Conservation (phyloP, 148 eudicot species). For the Dianthus caryophyllus region DNA sequence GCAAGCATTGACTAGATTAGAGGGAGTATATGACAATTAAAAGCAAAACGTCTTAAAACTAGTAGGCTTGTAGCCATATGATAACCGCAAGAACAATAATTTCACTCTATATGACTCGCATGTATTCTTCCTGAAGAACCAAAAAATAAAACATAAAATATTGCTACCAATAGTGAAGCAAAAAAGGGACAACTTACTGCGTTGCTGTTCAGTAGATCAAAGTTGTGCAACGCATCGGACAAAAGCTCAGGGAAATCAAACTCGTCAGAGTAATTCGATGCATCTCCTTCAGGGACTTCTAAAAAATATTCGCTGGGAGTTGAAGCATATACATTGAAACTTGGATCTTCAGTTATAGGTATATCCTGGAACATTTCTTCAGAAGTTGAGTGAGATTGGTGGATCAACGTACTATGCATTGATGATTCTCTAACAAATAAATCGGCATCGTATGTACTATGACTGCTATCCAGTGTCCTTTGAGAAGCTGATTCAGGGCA, state of each 20-base stretch:
- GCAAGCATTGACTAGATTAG: too few relatives aligned
- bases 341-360: slow-evolving; percentile 22
- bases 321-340: slow-evolving; percentile 8
- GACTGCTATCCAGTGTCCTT: slow-evolving; percentile 16
- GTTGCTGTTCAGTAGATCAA: slow-evolving; percentile 24
- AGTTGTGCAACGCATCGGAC: slow-evolving; percentile 20
- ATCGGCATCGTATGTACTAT: slow-evolving; percentile 10
- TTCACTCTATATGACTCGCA: neutral
- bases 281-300: slow-evolving; percentile 20
- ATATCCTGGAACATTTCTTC: slow-evolving; percentile 14
- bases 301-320: slow-evolving; percentile 13
- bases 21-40: neutral
- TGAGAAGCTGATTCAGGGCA: slow-evolving; percentile 32
- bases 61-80: slow-evolving; percentile 16
- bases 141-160: too few relatives aligned
- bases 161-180: neutral
- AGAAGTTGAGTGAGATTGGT: slow-evolving; percentile 15
- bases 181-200: slow-evolving; percentile 18
- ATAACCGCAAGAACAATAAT: neutral
- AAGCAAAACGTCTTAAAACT: slow-evolving; percentile 6
- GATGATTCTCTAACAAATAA: neutral
- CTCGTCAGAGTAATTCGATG: slow-evolving; percentile 12
- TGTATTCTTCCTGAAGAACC: neutral
- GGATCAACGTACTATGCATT: too few relatives aligned
- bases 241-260: slow-evolving; percentile 24